Base-by-base conservation (phyloP, 2,329 filamentous ascomycete genomes). In the Pseudocercospora crystallina region DNA sequence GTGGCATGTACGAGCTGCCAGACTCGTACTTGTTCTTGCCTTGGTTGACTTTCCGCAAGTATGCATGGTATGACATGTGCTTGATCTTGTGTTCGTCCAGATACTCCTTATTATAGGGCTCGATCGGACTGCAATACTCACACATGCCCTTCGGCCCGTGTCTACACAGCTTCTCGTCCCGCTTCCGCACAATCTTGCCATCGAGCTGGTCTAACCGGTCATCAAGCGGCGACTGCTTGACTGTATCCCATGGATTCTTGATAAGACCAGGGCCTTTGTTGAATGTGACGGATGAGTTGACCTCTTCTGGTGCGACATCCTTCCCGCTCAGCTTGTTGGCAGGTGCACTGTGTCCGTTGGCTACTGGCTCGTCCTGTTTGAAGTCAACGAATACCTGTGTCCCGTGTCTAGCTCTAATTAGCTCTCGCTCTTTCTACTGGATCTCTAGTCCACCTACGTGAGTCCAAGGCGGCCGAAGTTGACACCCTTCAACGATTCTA, bases 71-170 rank as follows among this genome's bases (percentile, higher is more conserved):
- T 0, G 94, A 97, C 26, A 94, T 79, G 71, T 99, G 95, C 71
- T 99, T 99, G 80, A 99, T 96, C 79, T 96, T 96, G 78, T 92
- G 95, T 63, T 99, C 92, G 29, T 83, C 82, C 13, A 99, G 80
- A 64, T 96, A 96, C 49, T 84, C 84, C n/a, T 86, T 71, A 65
- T 95, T 86, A 71, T 95, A 99, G 1, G 94, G 94, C 66, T 99
- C 94, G 43, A 97, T 75, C 0, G 95, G 95, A 83, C 95, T 95
- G 75, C 94, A 99, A 73, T 96, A 95, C 73, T 99, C 94, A 72
- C 94, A 99, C 94, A 99, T 99, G 69, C 94, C 94, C 73, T 96
- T 97, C 44, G 87, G 85, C 1, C 92, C 92, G 69, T 99, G 94
- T 56, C 89, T 86, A 75, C 94, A 99, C 90, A 99, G 94, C 68